These are phyloP conservation scores for Taphrina flavorubra DNA, from an alignment of 1,139 yeast species.

Conservation along the genomic window DNA sequence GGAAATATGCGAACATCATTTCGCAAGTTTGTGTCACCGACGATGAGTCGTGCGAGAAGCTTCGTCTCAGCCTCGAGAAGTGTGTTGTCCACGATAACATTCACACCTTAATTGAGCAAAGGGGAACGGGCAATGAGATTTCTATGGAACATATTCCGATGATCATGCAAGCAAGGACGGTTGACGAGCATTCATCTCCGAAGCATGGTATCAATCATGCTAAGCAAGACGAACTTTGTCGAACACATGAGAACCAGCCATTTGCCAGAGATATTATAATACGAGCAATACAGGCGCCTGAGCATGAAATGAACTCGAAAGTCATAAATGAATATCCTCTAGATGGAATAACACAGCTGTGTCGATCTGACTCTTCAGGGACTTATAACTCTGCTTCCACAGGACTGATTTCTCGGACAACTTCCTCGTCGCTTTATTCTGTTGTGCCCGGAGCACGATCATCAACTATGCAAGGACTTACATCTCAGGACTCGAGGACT, in stretches of 20 bases:
- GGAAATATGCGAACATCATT: conserved; percentile 79
- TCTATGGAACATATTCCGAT: conserved; percentile 63
- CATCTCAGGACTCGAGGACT: not conserved
- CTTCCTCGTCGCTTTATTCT: conserved; percentile 35
- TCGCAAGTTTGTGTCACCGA: conserved; percentile 79
- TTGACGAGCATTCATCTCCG: not conserved
- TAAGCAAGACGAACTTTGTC: not conserved
- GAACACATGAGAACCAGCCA: not conserved
- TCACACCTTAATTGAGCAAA: conserved; percentile 60
- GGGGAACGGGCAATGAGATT: conserved; percentile 72
- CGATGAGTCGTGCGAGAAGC: conserved; percentile 74
- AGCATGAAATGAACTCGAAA: conserved; percentile 4
- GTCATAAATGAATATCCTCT: conserved; percentile 36
- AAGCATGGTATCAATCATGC: conserved; percentile 8
- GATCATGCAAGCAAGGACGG: conserved; percentile 50
- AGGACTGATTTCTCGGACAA: conserved; percentile 2
- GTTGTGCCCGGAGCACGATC: conserved; percentile 10
- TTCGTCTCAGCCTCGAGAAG: conserved; percentile 70
- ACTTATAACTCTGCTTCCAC: conserved; percentile 21
- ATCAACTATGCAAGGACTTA: not conserved
- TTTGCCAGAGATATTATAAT: not conserved
- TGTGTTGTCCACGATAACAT: conserved; percentile 70
- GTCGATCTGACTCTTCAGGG: conserved; percentile 37
- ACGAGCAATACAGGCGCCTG: not conserved
- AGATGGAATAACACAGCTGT: conserved; percentile 43